Evolutionary conservation across 2,329 filamentous ascomycete species (phyloP).

Genomic region (Didymella arachidicola): DNA sequence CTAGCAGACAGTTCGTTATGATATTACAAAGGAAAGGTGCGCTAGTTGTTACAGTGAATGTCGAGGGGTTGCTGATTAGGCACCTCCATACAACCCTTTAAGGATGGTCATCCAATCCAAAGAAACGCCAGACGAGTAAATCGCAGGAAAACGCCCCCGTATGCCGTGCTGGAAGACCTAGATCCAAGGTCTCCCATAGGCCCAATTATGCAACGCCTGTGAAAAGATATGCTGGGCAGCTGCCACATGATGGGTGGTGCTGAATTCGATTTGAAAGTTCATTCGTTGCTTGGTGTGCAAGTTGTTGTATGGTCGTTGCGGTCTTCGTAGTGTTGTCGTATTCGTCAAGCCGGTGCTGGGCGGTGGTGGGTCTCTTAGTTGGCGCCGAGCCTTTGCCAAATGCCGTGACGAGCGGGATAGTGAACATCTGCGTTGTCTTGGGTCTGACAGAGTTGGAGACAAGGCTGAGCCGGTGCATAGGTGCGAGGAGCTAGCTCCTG

Average conservation of each 20-base stretch:
- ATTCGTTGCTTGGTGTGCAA: conserved; percentile 6
- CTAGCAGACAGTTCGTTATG: conserved; percentile 16
- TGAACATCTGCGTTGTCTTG: background rate
- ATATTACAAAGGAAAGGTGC: conserved; percentile 36
- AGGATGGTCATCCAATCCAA: conserved; percentile 5
- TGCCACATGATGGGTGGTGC: background rate
- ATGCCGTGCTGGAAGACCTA: background rate
- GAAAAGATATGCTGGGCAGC: conserved; percentile 5
- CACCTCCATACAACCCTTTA: conserved; percentile 1
- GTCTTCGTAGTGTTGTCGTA: background rate
- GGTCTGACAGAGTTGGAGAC: background rate
- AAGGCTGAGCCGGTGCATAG: background rate
- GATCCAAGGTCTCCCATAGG: background rate
- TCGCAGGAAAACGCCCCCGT: conserved; percentile 10
- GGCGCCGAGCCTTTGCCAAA: background rate
- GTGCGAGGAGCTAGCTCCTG: background rate
- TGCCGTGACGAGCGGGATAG: background rate
- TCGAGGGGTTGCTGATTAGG: background rate
- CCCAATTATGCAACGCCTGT: conserved; percentile 19
- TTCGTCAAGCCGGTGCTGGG: background rate
- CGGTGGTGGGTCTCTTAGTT: background rate
- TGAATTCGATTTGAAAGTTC: conserved; percentile 1
- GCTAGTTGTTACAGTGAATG: conserved; percentile 33
- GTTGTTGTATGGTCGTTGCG: background rate
- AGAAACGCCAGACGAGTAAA: conserved; percentile 4